Percentiles rank a stretch among this genome's conserved stretches.
Conservation (phyloP, 1,139 yeast genomes). For the Candida pseudoviswanathii region DNA sequence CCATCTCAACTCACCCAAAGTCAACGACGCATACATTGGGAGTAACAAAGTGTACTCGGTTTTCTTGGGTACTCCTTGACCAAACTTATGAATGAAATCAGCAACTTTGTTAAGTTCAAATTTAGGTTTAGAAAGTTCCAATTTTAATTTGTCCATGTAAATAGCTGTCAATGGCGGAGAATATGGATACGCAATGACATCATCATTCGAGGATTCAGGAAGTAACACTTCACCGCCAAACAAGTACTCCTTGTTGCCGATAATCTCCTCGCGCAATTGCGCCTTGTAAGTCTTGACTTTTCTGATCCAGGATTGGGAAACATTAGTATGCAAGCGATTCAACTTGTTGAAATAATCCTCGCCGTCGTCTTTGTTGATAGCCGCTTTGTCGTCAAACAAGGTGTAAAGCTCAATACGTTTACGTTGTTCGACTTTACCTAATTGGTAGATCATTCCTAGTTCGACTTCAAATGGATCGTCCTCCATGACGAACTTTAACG, state of each 20-base stretch:
- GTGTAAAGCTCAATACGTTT: constrained; percentile 59
- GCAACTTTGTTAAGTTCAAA: constrained; percentile 57
- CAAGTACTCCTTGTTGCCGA: constrained; percentile 52
- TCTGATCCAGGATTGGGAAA: constrained; percentile 46
- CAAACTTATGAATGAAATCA: constrained; percentile 65
- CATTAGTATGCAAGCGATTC: constrained; percentile 18
- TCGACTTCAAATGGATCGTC: constrained; percentile 91
- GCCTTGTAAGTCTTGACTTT: constrained; percentile 52
- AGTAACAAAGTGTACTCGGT: constrained; percentile 67
- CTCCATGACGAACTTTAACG: constrained; percentile 54
- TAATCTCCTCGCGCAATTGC: constrained; percentile 47
- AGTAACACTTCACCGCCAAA: constrained; percentile 47
- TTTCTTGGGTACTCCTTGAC: constrained; percentile 80
- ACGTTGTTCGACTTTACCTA: constrained; percentile 73
- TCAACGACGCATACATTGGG: constrained; percentile 58
- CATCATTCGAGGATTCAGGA: constrained; percentile 49
- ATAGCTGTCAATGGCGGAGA: constrained; percentile 68
- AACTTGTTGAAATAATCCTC: constrained; percentile 16
- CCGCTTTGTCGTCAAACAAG: constrained; percentile 46
- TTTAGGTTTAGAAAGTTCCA: constrained; percentile 55
- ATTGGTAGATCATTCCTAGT: constrained; percentile 71
- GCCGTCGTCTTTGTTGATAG: constrained; percentile 7
- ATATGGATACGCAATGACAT: constrained; percentile 58
- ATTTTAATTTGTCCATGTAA: constrained; percentile 57
- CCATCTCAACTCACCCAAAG: constrained; percentile 52